Percentiles rank a stretch among this genome's conserved stretches.
These are phyloP conservation scores for Vigna angularis DNA, from an alignment of 306 rosid species.

Conservation along the genomic window DNA sequence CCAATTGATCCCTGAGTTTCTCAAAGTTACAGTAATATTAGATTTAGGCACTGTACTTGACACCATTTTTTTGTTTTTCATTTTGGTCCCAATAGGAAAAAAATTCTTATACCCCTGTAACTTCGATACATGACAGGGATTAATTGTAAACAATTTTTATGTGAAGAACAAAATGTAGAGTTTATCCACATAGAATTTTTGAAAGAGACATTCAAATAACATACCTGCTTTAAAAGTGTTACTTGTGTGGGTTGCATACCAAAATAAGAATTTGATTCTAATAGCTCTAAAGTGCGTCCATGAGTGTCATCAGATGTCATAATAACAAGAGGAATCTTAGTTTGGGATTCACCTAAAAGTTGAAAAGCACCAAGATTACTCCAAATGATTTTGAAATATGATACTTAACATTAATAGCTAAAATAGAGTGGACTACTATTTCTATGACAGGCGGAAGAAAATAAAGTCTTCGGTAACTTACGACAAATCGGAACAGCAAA, in stretches of 20 bases:
- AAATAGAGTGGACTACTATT: slow-evolving; percentile 21
- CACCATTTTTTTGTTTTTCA: not conserved
- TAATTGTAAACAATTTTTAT: slow-evolving; percentile 2
- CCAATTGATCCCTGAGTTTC: not conserved
- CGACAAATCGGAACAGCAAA: not conserved
- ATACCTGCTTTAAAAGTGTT: slow-evolving; percentile 93
- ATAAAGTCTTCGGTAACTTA: not conserved
- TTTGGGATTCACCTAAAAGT: slow-evolving; percentile 60
- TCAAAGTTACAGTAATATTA: not conserved
- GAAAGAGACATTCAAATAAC: slow-evolving; percentile 20
- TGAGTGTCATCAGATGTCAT: slow-evolving; percentile 99
- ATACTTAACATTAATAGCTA: slow-evolving; percentile 17
- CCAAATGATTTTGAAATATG: slow-evolving; percentile 35
- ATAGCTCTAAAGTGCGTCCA: slow-evolving; percentile 69
- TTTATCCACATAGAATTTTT: slow-evolving; percentile 33
- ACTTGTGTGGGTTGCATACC: slow-evolving; percentile 95
- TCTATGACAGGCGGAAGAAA: slow-evolving; percentile 14
- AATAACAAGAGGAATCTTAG: slow-evolving; percentile 78
- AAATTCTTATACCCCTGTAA: not conserved
- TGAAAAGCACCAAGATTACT: slow-evolving; percentile 40
- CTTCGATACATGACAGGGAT: not conserved
- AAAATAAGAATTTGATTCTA: slow-evolving; percentile 84
- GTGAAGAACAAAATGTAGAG: not conserved
- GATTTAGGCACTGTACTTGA: not conserved
- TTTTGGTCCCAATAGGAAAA: not conserved